Evolutionary conservation across 1,139 yeast species (phyloP).

Genomic region (Candida dubliniensis): DNA sequence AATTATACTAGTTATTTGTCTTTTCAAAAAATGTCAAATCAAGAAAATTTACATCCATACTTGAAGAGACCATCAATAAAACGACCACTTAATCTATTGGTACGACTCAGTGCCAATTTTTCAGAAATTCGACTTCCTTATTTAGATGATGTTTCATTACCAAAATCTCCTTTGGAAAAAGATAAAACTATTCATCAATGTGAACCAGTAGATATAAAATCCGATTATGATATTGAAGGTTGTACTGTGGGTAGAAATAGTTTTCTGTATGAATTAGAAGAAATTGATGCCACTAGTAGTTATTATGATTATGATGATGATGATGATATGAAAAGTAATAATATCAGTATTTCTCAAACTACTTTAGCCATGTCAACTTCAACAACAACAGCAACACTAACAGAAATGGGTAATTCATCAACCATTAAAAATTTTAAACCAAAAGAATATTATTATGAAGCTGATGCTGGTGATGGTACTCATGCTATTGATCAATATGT

Average conservation of each 20-base stretch:
- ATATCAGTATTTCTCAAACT: constrained; percentile 3
- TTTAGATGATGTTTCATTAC: constrained; percentile 1
- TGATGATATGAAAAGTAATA: neutral
- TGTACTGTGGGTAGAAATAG: neutral
- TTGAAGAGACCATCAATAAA: neutral
- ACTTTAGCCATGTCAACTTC: constrained; percentile 6
- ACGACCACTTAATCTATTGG: constrained; percentile 1
- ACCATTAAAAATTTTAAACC: neutral
- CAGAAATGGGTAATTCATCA: neutral
- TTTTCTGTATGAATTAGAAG: neutral
- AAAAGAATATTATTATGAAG: constrained; percentile 23
- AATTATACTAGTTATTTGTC: neutral
- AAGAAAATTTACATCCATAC: constrained; percentile 1
- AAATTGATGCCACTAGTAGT: neutral
- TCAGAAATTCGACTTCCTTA: constrained; percentile 4
- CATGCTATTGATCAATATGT: constrained; percentile 46
- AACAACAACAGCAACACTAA: too few species aligned
- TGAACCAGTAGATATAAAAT: neutral
- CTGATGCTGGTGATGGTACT: constrained; percentile 62
- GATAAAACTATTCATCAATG: neutral
- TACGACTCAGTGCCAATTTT: constrained; percentile 3
- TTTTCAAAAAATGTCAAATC: neutral
- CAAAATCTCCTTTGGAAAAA: neutral
- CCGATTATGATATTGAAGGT: neutral
- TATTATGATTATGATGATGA: neutral